Conservation (phyloP, 208 protist species). For the Herpetomonas samuelpessoai region DNA sequence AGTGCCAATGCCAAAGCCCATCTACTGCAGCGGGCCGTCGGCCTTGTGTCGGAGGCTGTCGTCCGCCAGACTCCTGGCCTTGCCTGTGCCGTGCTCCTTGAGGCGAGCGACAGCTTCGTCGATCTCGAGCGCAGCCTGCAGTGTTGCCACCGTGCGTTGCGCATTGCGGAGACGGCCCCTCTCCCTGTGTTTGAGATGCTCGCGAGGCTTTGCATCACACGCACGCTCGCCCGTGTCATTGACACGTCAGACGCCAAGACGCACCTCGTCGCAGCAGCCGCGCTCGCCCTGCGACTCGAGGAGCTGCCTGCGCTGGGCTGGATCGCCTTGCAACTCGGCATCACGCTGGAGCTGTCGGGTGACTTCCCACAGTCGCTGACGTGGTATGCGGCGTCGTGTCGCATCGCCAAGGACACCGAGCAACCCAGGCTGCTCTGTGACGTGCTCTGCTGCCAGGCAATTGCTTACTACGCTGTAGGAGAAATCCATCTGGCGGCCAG, state of each 20-base stretch:
- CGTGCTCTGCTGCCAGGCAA: constrained; percentile 39
- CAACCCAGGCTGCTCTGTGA: constrained; percentile 47
- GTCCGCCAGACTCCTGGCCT: constrained; percentile 29
- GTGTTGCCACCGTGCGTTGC: constrained; percentile 34
- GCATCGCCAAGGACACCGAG: constrained; percentile 23
- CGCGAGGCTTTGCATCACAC: constrained; percentile 40
- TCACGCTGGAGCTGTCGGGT: constrained; percentile 51
- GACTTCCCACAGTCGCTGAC: constrained; percentile 34
- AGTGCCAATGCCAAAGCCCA: constrained; percentile 32
- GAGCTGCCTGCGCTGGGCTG: constrained; percentile 45
- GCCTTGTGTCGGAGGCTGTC: constrained; percentile 16
- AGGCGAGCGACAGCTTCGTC: constrained; percentile 39
- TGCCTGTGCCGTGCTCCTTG: constrained; percentile 42
- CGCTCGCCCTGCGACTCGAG: constrained; percentile 21
- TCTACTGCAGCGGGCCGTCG: constrained; percentile 40
- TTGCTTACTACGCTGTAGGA: constrained; percentile 44
- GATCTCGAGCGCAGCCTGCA: constrained; percentile 46
- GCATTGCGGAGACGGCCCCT: constrained; percentile 13
- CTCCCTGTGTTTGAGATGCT: constrained; percentile 33
- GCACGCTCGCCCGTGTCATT: constrained; percentile 46
- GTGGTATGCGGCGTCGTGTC: constrained; percentile 36
- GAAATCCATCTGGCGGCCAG: constrained; percentile 17
- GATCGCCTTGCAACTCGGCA: constrained; percentile 51
- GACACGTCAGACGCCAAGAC: constrained; percentile 33
- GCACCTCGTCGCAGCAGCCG: constrained; percentile 34